Conservation (phyloP, 176 grass and related monocot genomes). For the Ananas comosus region DNA sequence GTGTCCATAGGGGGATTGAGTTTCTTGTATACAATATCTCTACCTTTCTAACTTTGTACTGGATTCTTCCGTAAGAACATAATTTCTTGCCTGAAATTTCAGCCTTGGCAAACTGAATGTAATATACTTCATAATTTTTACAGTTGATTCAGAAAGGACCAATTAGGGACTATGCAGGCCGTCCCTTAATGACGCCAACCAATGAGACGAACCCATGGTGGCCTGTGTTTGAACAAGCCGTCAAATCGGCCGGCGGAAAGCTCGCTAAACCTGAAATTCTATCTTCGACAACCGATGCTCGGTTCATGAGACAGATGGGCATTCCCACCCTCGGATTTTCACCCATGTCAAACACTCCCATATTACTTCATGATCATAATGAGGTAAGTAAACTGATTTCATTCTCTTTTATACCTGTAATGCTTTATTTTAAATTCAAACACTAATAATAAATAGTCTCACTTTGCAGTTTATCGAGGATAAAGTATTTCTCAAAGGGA, state of each 20-base stretch:
- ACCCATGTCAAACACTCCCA: slow-evolving; percentile 73
- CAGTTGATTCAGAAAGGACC: slow-evolving; percentile 44
- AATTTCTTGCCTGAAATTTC: background rate
- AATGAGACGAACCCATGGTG: slow-evolving; percentile 24
- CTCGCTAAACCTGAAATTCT: slow-evolving; percentile 81
- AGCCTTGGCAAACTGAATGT: background rate
- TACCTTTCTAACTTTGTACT: background rate
- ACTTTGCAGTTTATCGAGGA: slow-evolving; percentile 70
- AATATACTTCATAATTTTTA: background rate
- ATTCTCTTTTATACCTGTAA: background rate
- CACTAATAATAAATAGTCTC: background rate
- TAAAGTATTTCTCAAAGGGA: slow-evolving; percentile 71
- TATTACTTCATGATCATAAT: slow-evolving; percentile 85
- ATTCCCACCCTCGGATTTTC: slow-evolving; percentile 86
- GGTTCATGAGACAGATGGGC: slow-evolving; percentile 69
- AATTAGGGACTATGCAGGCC: slow-evolving; percentile 8
- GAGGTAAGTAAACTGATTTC: slow-evolving; percentile 33
- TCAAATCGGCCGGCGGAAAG: slow-evolving; percentile 49
- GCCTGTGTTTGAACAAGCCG: slow-evolving; percentile 54
- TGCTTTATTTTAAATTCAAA: background rate
- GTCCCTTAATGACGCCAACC: slow-evolving; percentile 9
- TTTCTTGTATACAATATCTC: background rate
- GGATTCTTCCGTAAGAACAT: background rate
- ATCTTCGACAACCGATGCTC: slow-evolving; percentile 66
- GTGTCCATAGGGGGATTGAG: too few relatives aligned